Base-by-base conservation (phyloP, 306 rosid species). In the Oxytropis ochrocephala region DNA sequence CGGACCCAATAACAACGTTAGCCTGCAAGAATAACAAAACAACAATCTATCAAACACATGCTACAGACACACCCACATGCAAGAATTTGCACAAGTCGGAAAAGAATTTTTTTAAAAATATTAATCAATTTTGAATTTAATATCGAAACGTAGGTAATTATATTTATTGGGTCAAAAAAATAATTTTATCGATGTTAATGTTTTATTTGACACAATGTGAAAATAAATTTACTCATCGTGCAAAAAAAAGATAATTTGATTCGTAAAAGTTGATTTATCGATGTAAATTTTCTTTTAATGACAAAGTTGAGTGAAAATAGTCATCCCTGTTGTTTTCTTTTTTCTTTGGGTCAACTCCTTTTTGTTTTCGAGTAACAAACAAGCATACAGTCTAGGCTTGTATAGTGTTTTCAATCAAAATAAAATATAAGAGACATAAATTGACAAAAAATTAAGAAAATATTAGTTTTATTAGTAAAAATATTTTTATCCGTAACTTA, bases 1-100 rank as follows among this genome's bases (percentile, higher is more conserved):
- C 36, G 99, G 97, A 67, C 99, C 99, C 87, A 95, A 65, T 43
- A 95, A 67, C 69, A 95, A 79, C 10, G 99, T 95, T 73, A 95
- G 75, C 77, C 99, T 95, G 70, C 78, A 79, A 77, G 42, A 74
- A 64, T 46, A 63, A 65, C 70, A 64, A 18, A 19, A 46, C 68
- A 53, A 49, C 24, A 64, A 19, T 27, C 35, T 14, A 29, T 70
- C 42, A 24, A 39, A 41, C 42, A 18, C 5, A 43, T 12, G 7
- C 8, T 46, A 24, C 32, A 49, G 16, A 49, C 12, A n/a, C 4
- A 27, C 36, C 11, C 75, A 59, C 38, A 53, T 38, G 18, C 16
- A 18, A 39, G 27, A 14, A 38, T 52, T 36, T 9, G 21, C 18
- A 32, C 32, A 30, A 47, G 27, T 14, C 11, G 13, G 36, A 73